Base-by-base conservation (phyloP, 2,329 filamentous ascomycete species). In the Pseudocercospora pini-densiflorae region DNA sequence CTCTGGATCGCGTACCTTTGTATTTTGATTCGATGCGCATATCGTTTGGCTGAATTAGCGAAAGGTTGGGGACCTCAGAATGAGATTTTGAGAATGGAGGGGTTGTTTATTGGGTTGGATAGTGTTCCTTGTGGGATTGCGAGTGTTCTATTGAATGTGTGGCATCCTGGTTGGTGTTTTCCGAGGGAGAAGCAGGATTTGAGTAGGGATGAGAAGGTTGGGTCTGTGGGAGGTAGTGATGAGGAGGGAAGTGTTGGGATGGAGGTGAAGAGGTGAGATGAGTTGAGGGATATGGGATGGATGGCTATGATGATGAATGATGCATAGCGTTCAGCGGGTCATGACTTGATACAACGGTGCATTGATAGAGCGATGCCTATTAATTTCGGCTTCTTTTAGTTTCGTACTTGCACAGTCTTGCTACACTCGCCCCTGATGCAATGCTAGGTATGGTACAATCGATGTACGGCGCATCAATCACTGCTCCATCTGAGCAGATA, bases 161-260 rank as follows among this genome's bases (percentile, higher is more conserved):
- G 72, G 66, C 76, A 77, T 68, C 76, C 76, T 0, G 75, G 75
- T 6, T 73, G 68, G 58, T 77, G 75, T 63, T 75, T 77, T 33
- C 68, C 73, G 14, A 69, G 65, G 58, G 59, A 71, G 19, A 45
- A 68, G n/a, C 65, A 70, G 43, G 66, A 68, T 12, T 40, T 61
- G 47, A 66, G 68, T 10, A 36, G 57, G 5, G 45, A 49, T 6
- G 68, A 60, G 31, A 72, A 65, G 55, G 21, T 60, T 19, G 59
- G 24, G 5, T 31, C 47, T n/a, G n/a, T n/a, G n/a, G n/a, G n/a
- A n/a, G n/a, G 40, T 59, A 21, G 27, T 57, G 65, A 70, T 47
- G 63, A 66, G 9, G 65, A 63, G 43, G 27, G 27, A 1, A 47
- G 14, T 49, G 31, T 64, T 40, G 59, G 43, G 21, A 23, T 19